Conservation (phyloP, 2,329 filamentous ascomycete species). For the Paraconiothyrium brasiliense region DNA sequence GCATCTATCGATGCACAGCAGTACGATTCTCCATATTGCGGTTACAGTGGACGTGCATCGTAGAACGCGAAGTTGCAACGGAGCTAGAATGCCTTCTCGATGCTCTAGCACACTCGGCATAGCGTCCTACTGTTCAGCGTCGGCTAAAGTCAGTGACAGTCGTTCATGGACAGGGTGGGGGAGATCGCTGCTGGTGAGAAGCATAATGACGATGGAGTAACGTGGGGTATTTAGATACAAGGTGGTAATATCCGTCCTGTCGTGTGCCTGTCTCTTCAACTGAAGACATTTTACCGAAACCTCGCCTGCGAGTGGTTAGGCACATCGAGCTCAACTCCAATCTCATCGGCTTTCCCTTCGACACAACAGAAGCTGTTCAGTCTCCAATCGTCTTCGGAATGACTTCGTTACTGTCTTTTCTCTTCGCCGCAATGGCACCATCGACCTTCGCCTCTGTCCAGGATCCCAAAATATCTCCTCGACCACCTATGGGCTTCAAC, state of each 20-base stretch:
- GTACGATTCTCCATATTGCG: slow-evolving; percentile 24
- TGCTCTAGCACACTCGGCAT: not conserved
- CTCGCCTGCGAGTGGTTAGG: not conserved
- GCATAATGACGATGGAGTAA: slow-evolving; percentile 23
- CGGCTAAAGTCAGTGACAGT: slow-evolving; percentile 30
- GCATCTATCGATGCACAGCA: slow-evolving; percentile 18
- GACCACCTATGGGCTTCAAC: slow-evolving; percentile 63
- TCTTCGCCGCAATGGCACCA: slow-evolving; percentile 21
- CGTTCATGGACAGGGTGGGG: slow-evolving; percentile 17
- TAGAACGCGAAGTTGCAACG: slow-evolving; percentile 23
- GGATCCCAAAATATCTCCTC: slow-evolving; percentile 27
- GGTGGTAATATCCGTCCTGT: slow-evolving; percentile 9
- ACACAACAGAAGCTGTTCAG: not conserved
- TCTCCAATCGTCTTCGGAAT: slow-evolving; percentile 12
- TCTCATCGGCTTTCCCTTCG: not conserved
- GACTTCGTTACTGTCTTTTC: slow-evolving; percentile 18
- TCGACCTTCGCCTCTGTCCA: slow-evolving; percentile 21
- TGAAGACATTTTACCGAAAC: not conserved
- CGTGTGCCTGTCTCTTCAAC: not conserved
- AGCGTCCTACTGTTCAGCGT: slow-evolving; percentile 15
- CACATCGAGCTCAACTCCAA: not conserved
- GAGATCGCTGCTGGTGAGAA: slow-evolving; percentile 17
- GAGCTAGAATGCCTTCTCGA: slow-evolving; percentile 16
- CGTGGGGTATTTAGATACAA: slow-evolving; percentile 24
- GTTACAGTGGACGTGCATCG: slow-evolving; percentile 29